Conservation (phyloP, 208 protist species). For the Acanthamoeba triangularis region DNA sequence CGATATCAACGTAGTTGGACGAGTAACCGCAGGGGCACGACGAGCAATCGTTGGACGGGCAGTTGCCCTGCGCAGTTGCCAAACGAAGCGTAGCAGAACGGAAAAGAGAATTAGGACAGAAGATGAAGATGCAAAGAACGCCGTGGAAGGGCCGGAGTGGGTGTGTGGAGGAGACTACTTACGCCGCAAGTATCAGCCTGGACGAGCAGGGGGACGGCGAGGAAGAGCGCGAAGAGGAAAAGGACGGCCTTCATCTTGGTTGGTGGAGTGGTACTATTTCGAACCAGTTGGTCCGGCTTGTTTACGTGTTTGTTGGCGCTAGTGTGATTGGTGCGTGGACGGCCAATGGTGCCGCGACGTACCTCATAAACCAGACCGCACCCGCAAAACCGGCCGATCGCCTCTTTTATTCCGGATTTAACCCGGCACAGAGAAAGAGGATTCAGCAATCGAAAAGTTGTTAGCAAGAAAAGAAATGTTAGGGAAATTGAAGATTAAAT, state of each 20-base stretch:
- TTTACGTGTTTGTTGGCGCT: background rate
- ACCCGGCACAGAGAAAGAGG: too few relatives aligned
- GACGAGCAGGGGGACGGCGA: conserved; percentile 1
- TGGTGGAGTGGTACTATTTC: background rate
- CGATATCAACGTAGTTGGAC: conserved; percentile 51
- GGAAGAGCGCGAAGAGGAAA: conserved; percentile 35
- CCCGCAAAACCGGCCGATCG: too few relatives aligned
- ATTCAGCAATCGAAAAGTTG: too few relatives aligned
- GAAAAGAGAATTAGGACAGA: background rate
- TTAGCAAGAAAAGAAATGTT: too few relatives aligned
- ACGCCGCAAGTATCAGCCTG: conserved; percentile 13
- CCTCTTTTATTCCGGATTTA: too few relatives aligned
- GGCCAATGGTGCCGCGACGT: too few relatives aligned
- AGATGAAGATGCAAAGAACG: background rate
- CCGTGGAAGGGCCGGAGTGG: background rate
- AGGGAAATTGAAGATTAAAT: too few relatives aligned
- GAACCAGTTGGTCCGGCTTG: background rate
- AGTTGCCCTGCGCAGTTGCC: background rate
- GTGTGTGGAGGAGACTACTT: background rate
- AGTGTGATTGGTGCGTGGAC: too few relatives aligned
- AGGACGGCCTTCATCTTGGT: conserved; percentile 1
- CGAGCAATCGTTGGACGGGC: conserved; percentile 35
- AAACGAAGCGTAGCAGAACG: background rate
- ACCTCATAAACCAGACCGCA: too few relatives aligned
- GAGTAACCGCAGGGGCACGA: conserved; percentile 47